Evolutionary conservation across 2,329 filamentous ascomycete species (phyloP), one percentile per base, ranked within the genome.

Genomic region (Aureobasidium namibiae): DNA sequence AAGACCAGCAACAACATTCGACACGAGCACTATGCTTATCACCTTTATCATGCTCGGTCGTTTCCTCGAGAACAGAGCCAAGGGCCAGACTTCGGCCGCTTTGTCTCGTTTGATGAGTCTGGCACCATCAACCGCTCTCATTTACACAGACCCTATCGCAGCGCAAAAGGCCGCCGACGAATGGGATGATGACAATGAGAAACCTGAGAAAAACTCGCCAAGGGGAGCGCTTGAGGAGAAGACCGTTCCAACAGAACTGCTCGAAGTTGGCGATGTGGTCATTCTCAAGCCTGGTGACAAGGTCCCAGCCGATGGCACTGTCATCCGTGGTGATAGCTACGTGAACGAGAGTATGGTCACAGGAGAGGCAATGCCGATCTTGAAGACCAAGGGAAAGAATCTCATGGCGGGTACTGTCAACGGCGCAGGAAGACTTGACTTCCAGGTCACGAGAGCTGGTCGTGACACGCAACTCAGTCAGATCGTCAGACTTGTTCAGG

Each of bases 291-390:
- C 94, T 7, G 94, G 94, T 57, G 94, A 97, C 76, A 97, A 97
- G 76, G 90, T 99, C 60, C 92, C 94, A 1, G 92, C 92, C 1
- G 94, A 99, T 70, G 94, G 94, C 49, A 81, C 84, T 9, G 82
- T 99, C 56, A 90, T 90, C 59, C 85, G 88, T 56, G 94, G 94
- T 33, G 90, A 96, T 73, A 95, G 90, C 36, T 96, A 95, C 68
- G 84, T 96, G 23, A 91, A 99, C 65, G 94, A 99, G 75, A 96
- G 91, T 70, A 97, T 97, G 92, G 92, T 99, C 50, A 99, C 94
- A 6, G 94, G 94, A 64, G 94, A 99, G 75, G 89, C 94, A 2
- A 92, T 96, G 82, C 92, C 94, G 0, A 91, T 97, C 36, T 85
- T 90, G 67, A 99, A 99, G 75, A 86, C 83, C 65, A 87, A 89